Percentiles rank a stretch among this genome's conserved stretches.
Conservation (phyloP, 768 basidiomycete genomes). For the Tylopilus subfusipes region DNA sequence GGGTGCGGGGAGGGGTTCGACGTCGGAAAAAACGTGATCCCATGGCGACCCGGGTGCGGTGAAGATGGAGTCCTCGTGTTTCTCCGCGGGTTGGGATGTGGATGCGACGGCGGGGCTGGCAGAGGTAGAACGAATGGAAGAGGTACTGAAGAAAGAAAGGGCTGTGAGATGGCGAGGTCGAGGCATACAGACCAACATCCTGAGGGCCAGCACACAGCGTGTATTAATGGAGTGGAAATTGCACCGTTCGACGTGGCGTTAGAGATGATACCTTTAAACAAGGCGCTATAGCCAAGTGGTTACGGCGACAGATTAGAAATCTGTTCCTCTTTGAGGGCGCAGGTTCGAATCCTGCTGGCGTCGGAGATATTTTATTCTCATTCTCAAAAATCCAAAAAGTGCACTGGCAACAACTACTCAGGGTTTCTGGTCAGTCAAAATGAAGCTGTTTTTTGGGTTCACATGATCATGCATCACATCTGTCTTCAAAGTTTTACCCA, state of each 20-base stretch:
- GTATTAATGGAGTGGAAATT: too few relatives aligned
- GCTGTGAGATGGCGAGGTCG: conserved; percentile 1
- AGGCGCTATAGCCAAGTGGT: conserved; percentile 79
- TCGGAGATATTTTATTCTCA: conserved; percentile 28
- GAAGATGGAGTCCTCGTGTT: conserved; percentile 32
- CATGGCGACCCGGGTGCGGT: conserved; percentile 39
- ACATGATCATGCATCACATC: too few relatives aligned
- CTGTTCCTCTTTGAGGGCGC: conserved; percentile 67
- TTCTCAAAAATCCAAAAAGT: too few relatives aligned
- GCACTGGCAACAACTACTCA: too few relatives aligned
- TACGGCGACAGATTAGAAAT: conserved; percentile 77
- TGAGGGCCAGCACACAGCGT: neutral
- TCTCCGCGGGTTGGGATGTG: neutral
- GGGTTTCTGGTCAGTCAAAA: too few relatives aligned
- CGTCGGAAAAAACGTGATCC: conserved; percentile 52
- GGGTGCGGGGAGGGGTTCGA: conserved; percentile 33
- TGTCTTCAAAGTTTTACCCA: too few relatives aligned
- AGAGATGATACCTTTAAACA: neutral
- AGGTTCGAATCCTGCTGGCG: conserved; percentile 68
- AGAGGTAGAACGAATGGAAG: neutral
- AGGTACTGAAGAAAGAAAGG: neutral
- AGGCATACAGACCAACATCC: conserved; percentile 22
- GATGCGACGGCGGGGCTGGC: neutral
- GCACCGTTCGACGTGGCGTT: neutral
- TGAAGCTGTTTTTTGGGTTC: too few relatives aligned